A percentile compares a stretch with the other conserved stretches of the same genome.
Conservation (phyloP, 1,284 basidiomycete species). For the Bondarzewia mesenterica region DNA sequence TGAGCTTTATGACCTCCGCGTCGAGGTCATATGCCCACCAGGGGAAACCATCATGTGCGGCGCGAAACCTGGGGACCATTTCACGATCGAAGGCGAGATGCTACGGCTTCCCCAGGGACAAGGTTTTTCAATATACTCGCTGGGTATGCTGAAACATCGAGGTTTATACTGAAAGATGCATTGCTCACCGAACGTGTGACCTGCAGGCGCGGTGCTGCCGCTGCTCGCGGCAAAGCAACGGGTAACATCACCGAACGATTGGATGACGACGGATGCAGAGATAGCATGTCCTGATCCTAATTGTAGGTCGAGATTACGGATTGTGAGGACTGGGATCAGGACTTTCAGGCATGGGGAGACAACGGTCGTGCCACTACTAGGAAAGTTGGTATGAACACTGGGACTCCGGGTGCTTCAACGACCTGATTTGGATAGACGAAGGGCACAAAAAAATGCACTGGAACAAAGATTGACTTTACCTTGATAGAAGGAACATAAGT, state of each 20-base stretch:
- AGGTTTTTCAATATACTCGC: constrained; percentile 59
- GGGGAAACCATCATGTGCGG: constrained; percentile 49
- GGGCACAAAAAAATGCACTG: no score
- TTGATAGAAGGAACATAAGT: no score
- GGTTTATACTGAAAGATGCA: background rate
- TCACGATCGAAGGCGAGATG: constrained; percentile 56
- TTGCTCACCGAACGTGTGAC: background rate
- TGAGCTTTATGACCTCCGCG: constrained; percentile 49
- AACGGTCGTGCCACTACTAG: constrained; percentile 36
- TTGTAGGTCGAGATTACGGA: constrained; percentile 47
- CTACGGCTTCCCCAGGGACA: constrained; percentile 47
- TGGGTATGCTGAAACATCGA: no score
- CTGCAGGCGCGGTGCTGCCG: constrained; percentile 46
- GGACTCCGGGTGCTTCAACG: no score
- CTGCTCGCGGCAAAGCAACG: constrained; percentile 59
- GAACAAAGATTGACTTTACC: no score
- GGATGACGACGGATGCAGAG: constrained; percentile 60
- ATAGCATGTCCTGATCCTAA: constrained; percentile 59
- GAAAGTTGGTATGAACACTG: no score
- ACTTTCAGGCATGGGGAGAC: constrained; percentile 46
- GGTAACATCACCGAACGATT: constrained; percentile 43
- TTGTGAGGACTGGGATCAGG: constrained; percentile 39
- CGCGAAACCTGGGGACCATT: constrained; percentile 54
- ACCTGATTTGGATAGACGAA: no score
- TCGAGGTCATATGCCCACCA: constrained; percentile 50